Conservation (phyloP, 352 stramenopile genomes). For the Globisporangium spinosum region DNA sequence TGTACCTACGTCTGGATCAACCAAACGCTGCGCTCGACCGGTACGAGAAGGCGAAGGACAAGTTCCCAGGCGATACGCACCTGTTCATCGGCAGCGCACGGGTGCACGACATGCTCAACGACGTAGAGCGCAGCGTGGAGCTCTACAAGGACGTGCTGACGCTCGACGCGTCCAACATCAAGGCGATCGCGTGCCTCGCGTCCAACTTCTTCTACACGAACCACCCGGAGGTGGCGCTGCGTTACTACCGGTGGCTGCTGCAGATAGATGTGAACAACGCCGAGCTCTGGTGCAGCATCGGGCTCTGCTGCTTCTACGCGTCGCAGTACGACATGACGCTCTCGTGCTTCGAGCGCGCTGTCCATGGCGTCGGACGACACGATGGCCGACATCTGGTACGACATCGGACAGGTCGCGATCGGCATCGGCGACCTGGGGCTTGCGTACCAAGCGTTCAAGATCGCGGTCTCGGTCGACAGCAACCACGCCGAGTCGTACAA, state of each 20-base stretch:
- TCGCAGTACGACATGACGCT: constrained; percentile 94
- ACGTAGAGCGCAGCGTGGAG: constrained; percentile 68
- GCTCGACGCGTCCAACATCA: constrained; percentile 87
- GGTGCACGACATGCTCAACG: constrained; percentile 92
- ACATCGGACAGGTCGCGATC: constrained; percentile 91
- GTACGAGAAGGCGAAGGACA: constrained; percentile 62
- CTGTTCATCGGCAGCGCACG: constrained; percentile 85
- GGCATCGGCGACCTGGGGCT: constrained; percentile 91
- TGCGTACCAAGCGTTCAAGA: constrained; percentile 93
- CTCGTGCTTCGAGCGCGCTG: constrained; percentile 91
- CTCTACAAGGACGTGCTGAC: constrained; percentile 88
- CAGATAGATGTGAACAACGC: constrained; percentile 90
- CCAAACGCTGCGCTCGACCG: constrained; percentile 90
- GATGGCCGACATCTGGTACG: constrained; percentile 94
- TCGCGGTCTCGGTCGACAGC: constrained; percentile 87
- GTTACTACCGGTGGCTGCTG: constrained; percentile 91
- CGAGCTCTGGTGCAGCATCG: constrained; percentile 94
- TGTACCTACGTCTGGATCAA: constrained; percentile 93
- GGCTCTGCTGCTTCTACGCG: constrained; percentile 93
- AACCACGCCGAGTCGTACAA: constrained; percentile 92
- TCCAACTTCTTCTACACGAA: constrained; percentile 94
- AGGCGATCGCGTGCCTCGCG: constrained; percentile 90
- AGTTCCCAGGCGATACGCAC: constrained; percentile 76
- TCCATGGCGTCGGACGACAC: constrained; percentile 84
- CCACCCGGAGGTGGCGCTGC: constrained; percentile 88